phyloP scores from a whole-genome alignment of 2,329 filamentous ascomycete genomes.

The Fusarium setosum region DNA sequence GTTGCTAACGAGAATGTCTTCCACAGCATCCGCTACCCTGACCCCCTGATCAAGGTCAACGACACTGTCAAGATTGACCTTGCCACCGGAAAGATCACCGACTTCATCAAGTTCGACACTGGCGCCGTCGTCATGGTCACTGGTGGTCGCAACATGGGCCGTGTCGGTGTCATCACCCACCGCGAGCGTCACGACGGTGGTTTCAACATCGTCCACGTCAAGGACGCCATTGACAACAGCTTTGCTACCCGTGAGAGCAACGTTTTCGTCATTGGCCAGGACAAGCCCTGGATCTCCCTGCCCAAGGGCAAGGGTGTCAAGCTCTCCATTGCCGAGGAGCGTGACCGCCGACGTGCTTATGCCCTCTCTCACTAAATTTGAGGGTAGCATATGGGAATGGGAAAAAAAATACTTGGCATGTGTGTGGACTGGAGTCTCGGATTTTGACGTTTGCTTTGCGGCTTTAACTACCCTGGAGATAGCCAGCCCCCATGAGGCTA shows the following conservation, averaged over 20 bases:
- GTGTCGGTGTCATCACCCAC: slow-evolving; percentile 99
- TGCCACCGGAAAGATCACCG: slow-evolving; percentile 94
- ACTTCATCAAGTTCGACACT: slow-evolving; percentile 99
- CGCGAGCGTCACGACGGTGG: slow-evolving; percentile 99
- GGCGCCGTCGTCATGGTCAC: slow-evolving; percentile 98
- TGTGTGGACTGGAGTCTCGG: slow-evolving; percentile 55
- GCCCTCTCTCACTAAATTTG: slow-evolving; percentile 62
- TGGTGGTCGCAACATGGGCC: slow-evolving; percentile 99
- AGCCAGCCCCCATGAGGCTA: slow-evolving; percentile 50
- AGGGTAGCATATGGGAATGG: slow-evolving; percentile 31
- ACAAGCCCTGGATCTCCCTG: slow-evolving; percentile 99
- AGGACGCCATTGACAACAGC: slow-evolving; percentile 99
- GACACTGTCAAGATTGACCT: slow-evolving; percentile 99
- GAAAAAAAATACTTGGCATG: slow-evolving; percentile 49
- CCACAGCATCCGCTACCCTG: slow-evolving; percentile 96
- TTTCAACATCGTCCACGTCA: slow-evolving; percentile 99
- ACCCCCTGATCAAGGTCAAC: slow-evolving; percentile 99
- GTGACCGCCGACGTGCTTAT: slow-evolving; percentile 91
- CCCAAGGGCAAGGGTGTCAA: slow-evolving; percentile 99
- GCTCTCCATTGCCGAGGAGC: slow-evolving; percentile 98
- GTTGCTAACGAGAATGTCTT: slow-evolving; percentile 54
- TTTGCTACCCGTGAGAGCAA: slow-evolving; percentile 99
- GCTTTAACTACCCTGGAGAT: slow-evolving; percentile 47
- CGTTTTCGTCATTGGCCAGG: slow-evolving; percentile 98
- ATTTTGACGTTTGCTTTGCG: slow-evolving; percentile 52